Conservation (phyloP, 2,329 filamentous ascomycete genomes). For the Tothia fuscella region DNA sequence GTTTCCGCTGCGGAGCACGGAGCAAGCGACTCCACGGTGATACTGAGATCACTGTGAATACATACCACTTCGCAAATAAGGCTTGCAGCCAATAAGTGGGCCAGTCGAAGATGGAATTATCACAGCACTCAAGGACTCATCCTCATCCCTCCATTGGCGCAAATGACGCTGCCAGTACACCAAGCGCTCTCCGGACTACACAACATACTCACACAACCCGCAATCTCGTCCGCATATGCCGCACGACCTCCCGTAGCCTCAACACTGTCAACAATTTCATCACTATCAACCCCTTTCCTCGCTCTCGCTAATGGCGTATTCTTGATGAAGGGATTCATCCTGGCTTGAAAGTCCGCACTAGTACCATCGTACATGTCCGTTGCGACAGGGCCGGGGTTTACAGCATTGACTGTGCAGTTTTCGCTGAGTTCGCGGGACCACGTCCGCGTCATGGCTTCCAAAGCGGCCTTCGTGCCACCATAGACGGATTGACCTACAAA, state of each 20-base stretch:
- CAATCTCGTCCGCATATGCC: slow-evolving; percentile 59
- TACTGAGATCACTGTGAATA: too few relatives aligned
- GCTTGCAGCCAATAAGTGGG: too few relatives aligned
- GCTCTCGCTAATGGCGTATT: slow-evolving; percentile 53
- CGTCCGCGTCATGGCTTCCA: slow-evolving; percentile 58
- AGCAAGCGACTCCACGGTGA: too few relatives aligned
- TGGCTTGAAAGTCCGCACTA: slow-evolving; percentile 45
- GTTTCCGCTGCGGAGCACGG: too few relatives aligned
- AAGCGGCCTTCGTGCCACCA: slow-evolving; percentile 53
- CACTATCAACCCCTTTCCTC: slow-evolving; percentile 48
- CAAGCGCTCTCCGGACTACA: slow-evolving; percentile 60
- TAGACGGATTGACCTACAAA: slow-evolving; percentile 50
- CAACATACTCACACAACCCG: slow-evolving; percentile 65
- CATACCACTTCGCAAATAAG: too few relatives aligned
- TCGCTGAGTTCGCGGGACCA: slow-evolving; percentile 53
- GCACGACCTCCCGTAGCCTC: slow-evolving; percentile 37
- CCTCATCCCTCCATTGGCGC: slow-evolving; percentile 64
- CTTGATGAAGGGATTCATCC: slow-evolving; percentile 49
- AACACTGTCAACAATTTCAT: slow-evolving; percentile 37
- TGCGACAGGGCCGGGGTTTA: slow-evolving; percentile 54
- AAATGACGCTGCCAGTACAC: slow-evolving; percentile 70
- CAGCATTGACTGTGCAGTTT: slow-evolving; percentile 50
- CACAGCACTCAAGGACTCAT: slow-evolving; percentile 1
- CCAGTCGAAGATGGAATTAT: too few relatives aligned
- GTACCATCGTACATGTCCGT: slow-evolving; percentile 51